A percentile compares a stretch with the other conserved stretches of the same genome.
Evolutionary conservation across 164 flowering plant genomes (phyloP).

Genomic region (Vitis vinifera): DNA sequence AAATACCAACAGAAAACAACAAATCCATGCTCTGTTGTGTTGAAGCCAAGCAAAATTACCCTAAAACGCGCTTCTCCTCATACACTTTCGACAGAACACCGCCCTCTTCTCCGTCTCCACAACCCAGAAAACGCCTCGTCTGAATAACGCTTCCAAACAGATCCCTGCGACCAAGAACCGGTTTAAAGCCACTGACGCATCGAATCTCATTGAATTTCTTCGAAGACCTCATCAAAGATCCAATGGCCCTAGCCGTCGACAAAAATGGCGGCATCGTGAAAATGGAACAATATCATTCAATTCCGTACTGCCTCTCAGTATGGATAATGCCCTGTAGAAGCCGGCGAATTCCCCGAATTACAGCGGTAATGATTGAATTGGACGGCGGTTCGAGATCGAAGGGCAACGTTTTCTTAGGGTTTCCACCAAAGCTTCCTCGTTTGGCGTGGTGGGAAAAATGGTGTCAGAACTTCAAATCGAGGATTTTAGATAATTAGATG

Average conservation of each 20-base stretch:
- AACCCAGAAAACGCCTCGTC: slow-evolving; percentile 69
- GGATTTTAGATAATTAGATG: too few species aligned
- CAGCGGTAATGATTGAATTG: too few species aligned
- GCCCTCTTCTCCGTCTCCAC: slow-evolving; percentile 81
- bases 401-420: too few species aligned
- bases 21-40: too few species aligned
- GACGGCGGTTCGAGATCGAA: too few species aligned
- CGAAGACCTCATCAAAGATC: slow-evolving; percentile 17
- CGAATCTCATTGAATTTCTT: slow-evolving; percentile 22
- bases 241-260: slow-evolving; percentile 38
- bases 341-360: too few species aligned
- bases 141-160: slow-evolving; percentile 25
- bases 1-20: background rate
- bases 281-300: background rate
- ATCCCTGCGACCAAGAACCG: slow-evolving; percentile 4
- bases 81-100: slow-evolving; percentile 59
- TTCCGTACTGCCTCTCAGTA: background rate
- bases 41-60: slow-evolving; percentile 35
- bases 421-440: too few species aligned
- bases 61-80: slow-evolving; percentile 75
- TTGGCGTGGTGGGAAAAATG: too few species aligned
- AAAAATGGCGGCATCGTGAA: slow-evolving; percentile 40
- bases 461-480: too few species aligned
- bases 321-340: too few species aligned
- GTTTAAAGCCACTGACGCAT: slow-evolving; percentile 27